phyloP scores from a whole-genome alignment of 768 basidiomycete genomes.

The Boletus huronensis region DNA sequence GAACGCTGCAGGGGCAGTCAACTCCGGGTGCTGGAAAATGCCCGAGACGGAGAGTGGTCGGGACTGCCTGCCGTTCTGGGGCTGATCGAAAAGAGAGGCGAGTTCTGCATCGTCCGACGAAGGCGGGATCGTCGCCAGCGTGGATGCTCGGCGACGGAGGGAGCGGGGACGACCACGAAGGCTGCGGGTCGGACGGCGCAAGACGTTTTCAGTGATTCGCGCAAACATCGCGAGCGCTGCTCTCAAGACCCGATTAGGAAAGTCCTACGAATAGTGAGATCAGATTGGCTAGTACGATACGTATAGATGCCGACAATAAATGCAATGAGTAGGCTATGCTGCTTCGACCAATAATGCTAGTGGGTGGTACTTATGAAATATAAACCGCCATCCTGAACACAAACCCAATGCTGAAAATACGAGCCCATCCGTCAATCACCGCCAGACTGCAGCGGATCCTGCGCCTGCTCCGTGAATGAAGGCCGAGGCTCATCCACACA shows the following conservation, averaged over 20 bases:
- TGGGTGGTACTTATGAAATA: conserved; percentile 27
- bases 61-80: conserved; percentile 36
- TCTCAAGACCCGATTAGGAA: too few species aligned
- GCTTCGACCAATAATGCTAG: conserved; percentile 26
- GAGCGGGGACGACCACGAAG: conserved; percentile 37
- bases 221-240: conserved; percentile 41
- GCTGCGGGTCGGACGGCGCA: conserved; percentile 35
- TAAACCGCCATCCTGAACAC: conserved; percentile 10
- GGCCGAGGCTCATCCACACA: conserved; percentile 13
- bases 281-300: conserved; percentile 15
- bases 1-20: conserved; percentile 69
- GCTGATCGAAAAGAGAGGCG: conserved; percentile 69
- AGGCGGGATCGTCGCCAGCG: conserved; percentile 50
- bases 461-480: conserved; percentile 16
- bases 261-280: background rate
- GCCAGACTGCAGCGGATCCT: conserved; percentile 8
- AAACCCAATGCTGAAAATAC: conserved; percentile 10
- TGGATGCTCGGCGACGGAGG: conserved; percentile 34
- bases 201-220: conserved; percentile 38
- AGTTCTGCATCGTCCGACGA: conserved; percentile 65
- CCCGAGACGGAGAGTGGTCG: conserved; percentile 61
- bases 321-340: conserved; percentile 30
- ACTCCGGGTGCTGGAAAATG: conserved; percentile 75
- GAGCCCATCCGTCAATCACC: conserved; percentile 4
- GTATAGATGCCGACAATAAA: conserved; percentile 22